Percentiles rank a stretch among this genome's conserved stretches.
phyloP scores from a whole-genome alignment of 2,329 filamentous ascomycete genomes.

The Pseudodiploospora longispora region DNA sequence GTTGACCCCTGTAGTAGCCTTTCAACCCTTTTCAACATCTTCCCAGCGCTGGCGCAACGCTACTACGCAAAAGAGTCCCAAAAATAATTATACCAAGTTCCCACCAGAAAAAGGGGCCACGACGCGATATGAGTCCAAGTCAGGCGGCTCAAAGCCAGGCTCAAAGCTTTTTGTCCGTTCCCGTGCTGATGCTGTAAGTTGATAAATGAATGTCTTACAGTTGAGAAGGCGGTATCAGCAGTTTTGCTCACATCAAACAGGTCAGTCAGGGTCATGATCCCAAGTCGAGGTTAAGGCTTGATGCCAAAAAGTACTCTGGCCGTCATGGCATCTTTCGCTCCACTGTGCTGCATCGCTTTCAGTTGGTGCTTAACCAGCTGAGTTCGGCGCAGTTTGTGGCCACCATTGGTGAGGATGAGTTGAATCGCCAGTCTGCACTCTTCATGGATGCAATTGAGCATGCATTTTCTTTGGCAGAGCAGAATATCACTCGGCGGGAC shows the following conservation, averaged over 20 bases:
- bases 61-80: conserved; percentile 1
- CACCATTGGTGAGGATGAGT: conserved; percentile 27
- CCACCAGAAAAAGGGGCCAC: background rate
- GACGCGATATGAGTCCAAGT: background rate
- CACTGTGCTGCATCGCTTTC: conserved; percentile 28
- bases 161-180: conserved; percentile 9
- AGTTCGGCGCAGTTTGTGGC: conserved; percentile 17
- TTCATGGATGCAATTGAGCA: conserved; percentile 38
- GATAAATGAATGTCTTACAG: background rate
- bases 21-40: conserved; percentile 18
- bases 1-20: conserved; percentile 11
- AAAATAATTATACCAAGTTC: background rate
- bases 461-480: conserved; percentile 37
- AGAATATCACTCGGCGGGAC: conserved; percentile 26
- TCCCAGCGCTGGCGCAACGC: conserved; percentile 4
- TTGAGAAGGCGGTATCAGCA: background rate
- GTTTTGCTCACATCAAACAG: conserved; percentile 12
- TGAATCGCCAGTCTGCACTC: conserved; percentile 34
- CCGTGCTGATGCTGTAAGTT: conserved; percentile 19
- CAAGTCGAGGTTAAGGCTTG: conserved; percentile 22
- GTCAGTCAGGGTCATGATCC: conserved; percentile 26
- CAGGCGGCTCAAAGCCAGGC: background rate
- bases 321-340: conserved; percentile 25
- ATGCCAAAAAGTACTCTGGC: conserved; percentile 17
- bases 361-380: conserved; percentile 23